Evolutionary conservation across 106 monocot genomes (phyloP).

Genomic region (Xerophyta viscosa): DNA sequence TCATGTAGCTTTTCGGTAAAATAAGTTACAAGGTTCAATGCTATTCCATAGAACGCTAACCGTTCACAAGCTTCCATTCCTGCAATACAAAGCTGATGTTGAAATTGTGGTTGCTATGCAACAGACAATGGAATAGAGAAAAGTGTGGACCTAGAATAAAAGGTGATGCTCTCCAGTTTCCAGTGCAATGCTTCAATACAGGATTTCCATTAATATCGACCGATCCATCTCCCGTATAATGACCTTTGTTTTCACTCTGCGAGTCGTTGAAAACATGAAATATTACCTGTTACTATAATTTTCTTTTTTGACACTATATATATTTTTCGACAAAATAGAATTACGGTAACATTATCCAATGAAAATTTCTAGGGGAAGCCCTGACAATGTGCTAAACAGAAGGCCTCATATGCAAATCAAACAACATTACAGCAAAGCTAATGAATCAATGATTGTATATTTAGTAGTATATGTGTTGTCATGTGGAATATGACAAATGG

Average conservation of each 20-base stretch:
- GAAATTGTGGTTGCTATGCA: not conserved
- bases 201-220: conserved; percentile 17
- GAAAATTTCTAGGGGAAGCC: too few relatives aligned
- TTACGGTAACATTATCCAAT: too few relatives aligned
- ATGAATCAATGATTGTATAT: too few relatives aligned
- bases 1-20: conserved; percentile 65
- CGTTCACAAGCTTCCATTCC: conserved; percentile 88
- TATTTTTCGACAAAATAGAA: too few relatives aligned
- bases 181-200: conserved; percentile 7
- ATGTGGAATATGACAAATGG: too few relatives aligned
- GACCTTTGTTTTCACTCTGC: conserved; percentile 4
- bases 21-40: conserved; percentile 75
- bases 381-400: too few relatives aligned
- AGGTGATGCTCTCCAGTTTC: conserved; percentile 12
- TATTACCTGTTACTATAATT: too few relatives aligned
- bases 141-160: not conserved
- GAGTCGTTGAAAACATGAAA: too few relatives aligned
- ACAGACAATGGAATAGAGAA: not conserved
- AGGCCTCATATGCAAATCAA: too few relatives aligned
- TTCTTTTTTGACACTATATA: too few relatives aligned
- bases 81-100: conserved; percentile 3
- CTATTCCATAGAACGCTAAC: conserved; percentile 83
- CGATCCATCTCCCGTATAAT: conserved; percentile 16
- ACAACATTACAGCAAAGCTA: too few relatives aligned
- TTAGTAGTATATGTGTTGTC: too few relatives aligned